phyloP scores from a whole-genome alignment of 192 early-diverging fungal genomes.

The Coemansia sp. region DNA sequence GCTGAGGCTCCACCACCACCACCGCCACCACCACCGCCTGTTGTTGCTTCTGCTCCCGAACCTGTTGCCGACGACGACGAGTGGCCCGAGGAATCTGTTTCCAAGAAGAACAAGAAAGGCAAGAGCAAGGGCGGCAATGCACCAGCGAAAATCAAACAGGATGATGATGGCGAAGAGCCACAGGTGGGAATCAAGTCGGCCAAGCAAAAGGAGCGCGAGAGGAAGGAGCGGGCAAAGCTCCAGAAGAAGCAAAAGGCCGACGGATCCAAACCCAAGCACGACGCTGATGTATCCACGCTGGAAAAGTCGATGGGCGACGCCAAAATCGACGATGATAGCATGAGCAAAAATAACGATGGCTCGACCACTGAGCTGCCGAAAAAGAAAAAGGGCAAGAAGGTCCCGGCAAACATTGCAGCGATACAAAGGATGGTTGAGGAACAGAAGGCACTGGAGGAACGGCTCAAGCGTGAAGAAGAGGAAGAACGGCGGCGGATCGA shows the following conservation, averaged over 20 bases:
- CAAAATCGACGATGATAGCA: slow-evolving; percentile 30
- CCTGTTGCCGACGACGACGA: slow-evolving; percentile 17
- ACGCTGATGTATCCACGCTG: slow-evolving; percentile 35
- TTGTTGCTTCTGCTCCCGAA: not conserved
- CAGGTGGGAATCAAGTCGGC: slow-evolving; percentile 57
- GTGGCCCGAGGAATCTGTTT: not conserved
- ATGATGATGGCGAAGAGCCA: slow-evolving; percentile 49
- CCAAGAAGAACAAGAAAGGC: slow-evolving; percentile 36
- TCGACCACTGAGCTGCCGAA: slow-evolving; percentile 52
- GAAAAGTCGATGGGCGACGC: slow-evolving; percentile 26
- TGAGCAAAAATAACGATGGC: slow-evolving; percentile 60
- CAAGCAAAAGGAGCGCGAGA: slow-evolving; percentile 59
- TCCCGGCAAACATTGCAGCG: slow-evolving; percentile 42
- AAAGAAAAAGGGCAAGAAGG: slow-evolving; percentile 42
- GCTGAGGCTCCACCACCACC: slow-evolving; percentile 3
- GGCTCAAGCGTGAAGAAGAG: slow-evolving; percentile 76
- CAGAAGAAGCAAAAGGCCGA: slow-evolving; percentile 49
- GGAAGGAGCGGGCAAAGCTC: slow-evolving; percentile 51
- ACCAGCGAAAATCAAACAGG: slow-evolving; percentile 11
- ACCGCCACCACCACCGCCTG: not conserved
- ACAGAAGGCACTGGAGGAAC: slow-evolving; percentile 67
- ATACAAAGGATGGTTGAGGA: slow-evolving; percentile 62
- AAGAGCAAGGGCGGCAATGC: slow-evolving; percentile 16
- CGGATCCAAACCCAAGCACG: slow-evolving; percentile 49
- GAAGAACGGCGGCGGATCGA: slow-evolving; percentile 67